Percentiles rank a stretch among this genome's conserved stretches.
phyloP scores from a whole-genome alignment of 805 yeast species.

The Myxozyma mucilagina region DNA sequence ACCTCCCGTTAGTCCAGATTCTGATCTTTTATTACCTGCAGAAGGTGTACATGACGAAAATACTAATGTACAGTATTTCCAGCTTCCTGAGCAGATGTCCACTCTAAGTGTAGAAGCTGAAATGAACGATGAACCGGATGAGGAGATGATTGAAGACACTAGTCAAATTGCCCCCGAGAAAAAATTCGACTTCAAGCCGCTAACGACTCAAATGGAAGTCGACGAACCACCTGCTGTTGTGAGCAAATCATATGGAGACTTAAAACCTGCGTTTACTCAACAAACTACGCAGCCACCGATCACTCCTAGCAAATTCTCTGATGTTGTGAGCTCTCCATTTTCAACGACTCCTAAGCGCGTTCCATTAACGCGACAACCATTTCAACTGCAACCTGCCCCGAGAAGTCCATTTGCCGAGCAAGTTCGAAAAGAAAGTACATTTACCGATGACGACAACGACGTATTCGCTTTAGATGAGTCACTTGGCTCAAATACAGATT shows the following conservation, averaged over 20 bases:
- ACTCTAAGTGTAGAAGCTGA: neutral
- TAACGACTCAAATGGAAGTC: neutral
- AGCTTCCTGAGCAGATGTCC: slow-evolving; percentile 14
- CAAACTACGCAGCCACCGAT: neutral
- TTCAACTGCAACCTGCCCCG: neutral
- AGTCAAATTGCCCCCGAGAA: neutral
- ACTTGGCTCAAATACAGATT: neutral
- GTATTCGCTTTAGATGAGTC: slow-evolving; percentile 26
- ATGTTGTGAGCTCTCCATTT: neutral
- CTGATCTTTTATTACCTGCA: slow-evolving; percentile 19
- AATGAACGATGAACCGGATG: slow-evolving; percentile 10
- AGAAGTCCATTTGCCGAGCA: neutral
- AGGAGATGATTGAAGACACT: slow-evolving; percentile 15
- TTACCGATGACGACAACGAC: slow-evolving; percentile 15
- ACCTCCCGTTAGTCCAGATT: slow-evolving; percentile 28
- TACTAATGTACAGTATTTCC: slow-evolving; percentile 13
- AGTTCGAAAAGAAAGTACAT: neutral
- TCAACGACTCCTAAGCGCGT: neutral
- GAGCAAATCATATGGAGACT: neutral
- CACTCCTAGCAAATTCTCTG: neutral
- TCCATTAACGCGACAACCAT: neutral
- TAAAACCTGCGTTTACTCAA: neutral
- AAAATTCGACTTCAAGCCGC: neutral
- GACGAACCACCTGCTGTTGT: neutral
- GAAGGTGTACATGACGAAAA: neutral